Base-by-base conservation (phyloP, 163 green algal species). In the Picocystis sp. region DNA sequence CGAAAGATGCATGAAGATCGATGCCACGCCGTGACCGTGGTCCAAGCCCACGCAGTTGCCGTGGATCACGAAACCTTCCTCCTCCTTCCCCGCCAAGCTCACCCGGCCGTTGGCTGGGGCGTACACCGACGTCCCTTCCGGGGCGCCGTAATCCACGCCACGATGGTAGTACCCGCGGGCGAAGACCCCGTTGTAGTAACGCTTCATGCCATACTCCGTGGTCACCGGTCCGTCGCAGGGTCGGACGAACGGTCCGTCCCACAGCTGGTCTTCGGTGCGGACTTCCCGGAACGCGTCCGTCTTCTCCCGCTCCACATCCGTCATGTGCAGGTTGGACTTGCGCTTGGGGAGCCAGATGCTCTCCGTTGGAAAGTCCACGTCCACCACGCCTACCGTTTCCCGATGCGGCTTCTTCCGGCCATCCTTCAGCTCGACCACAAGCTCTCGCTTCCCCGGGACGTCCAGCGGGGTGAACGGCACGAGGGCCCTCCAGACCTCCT, bases 181-280 rank as follows among this genome's bases (percentile, higher is more conserved):
- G 55, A 73, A 72, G 14, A 57, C 48, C 42, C 64, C 64, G 56
- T 72, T 73, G 57, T 73, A 72, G 56, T 63, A 73, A 2, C 64
- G 49, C 47, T 63, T 48, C 33, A 66, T 38, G 22, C 64, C 64
- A 42, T 71, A 72, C 45, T 52, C 42, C 11, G 64, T 73, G 17
- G 64, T 73, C 12, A 72, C 45, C 11, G 56, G 54, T 11, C 55
- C 63, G 2, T 60, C 23, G 14, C 19, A 53, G 3, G 64, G 64
- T 38, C 42, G 35, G 13, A 60, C 17, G 21, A 72, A 64, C 10
- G 54, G 48, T 2, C 55, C 41, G 21, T 15, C 23, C 64, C 64
- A 72, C 22, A 60, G 47, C 49, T 72, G 64, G 24, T 73, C 25
- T 12, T 13, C 19, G 21, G 46, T 70, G 3, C 46, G 35, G 9